Conservation (phyloP, 768 basidiomycete species). For the Suillus decipiens region DNA sequence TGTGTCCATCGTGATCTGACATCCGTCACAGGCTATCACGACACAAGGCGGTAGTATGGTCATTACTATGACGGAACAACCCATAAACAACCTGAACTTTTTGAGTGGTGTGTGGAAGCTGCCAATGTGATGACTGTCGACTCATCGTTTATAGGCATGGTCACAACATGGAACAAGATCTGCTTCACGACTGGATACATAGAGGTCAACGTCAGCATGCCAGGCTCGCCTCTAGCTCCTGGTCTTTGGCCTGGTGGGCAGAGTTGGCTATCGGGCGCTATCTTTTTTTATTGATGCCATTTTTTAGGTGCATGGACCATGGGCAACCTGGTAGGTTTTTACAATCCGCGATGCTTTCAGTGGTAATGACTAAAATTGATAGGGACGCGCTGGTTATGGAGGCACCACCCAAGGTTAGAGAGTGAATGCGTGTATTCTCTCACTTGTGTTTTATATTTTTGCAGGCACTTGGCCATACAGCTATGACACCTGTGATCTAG, state of each 20-base stretch:
- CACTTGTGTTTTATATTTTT: conserved; percentile 6
- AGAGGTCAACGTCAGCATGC: conserved; percentile 78
- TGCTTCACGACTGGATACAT: conserved; percentile 94
- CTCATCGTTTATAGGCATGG: conserved; percentile 48
- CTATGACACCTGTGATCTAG: conserved; percentile 83
- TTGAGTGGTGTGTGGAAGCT: conserved; percentile 56
- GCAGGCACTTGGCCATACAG: conserved; percentile 74
- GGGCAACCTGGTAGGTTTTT: conserved; percentile 57
- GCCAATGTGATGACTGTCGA: background rate
- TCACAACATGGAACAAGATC: conserved; percentile 91
- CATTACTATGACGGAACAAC: conserved; percentile 73
- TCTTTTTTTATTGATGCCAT: conserved; percentile 9
- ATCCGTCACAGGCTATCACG: conserved; percentile 53
- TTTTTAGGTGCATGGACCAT: conserved; percentile 66
- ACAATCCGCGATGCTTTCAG: background rate
- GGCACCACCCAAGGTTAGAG: conserved; percentile 74
- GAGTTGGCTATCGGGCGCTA: conserved; percentile 31
- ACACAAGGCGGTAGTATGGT: conserved; percentile 79
- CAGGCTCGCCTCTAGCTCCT: conserved; percentile 57
- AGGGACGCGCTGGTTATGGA: conserved; percentile 88
- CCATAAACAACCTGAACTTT: conserved; percentile 81
- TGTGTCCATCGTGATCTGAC: conserved; percentile 6
- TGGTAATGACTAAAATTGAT: conserved; percentile 29
- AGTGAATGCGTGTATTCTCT: conserved; percentile 4
- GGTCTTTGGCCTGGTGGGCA: conserved; percentile 83